Evolutionary conservation across 495 filamentous ascomycete species (phyloP).

Genomic region (Tuber microsphaerosporum): DNA sequence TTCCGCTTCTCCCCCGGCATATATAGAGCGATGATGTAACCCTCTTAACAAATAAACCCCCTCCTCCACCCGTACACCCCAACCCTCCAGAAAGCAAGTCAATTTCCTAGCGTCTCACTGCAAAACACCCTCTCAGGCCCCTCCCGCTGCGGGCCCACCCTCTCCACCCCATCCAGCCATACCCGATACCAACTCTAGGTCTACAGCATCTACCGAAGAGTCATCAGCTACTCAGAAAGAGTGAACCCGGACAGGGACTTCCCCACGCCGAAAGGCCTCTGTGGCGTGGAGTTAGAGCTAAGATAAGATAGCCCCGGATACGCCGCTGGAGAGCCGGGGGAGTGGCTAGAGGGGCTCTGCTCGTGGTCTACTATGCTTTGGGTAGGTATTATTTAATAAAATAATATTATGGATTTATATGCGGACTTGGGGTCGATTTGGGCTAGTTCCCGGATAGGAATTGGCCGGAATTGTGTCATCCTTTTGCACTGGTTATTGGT

Average conservation of each 20-base stretch:
- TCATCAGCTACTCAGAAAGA: conserved; percentile 48
- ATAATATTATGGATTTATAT: conserved; percentile 10
- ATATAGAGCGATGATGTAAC: background rate
- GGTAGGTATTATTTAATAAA: conserved; percentile 8
- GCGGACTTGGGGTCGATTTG: conserved; percentile 35
- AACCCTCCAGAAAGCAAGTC: no score
- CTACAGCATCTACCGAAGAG: conserved; percentile 54
- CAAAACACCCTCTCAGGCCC: no score
- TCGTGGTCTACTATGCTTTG: conserved; percentile 44
- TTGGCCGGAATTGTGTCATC: conserved; percentile 54
- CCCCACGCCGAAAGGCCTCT: conserved; percentile 47
- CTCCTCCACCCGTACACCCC: no score
- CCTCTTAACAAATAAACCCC: background rate
- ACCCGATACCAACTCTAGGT: conserved; percentile 52
- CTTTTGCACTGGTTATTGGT: conserved; percentile 54
- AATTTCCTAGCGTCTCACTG: no score
- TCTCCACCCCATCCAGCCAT: conserved; percentile 45
- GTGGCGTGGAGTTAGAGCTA: conserved; percentile 49
- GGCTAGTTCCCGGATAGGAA: conserved; percentile 47
- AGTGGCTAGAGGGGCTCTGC: conserved; percentile 52
- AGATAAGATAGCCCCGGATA: conserved; percentile 50
- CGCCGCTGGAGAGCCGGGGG: conserved; percentile 44
- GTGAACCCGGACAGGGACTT: conserved; percentile 52
- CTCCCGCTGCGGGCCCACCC: no score
- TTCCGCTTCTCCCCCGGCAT: background rate